These are phyloP conservation scores for Phaffomyces opuntiae DNA, from an alignment of 805 yeast species.

Conservation along the genomic window DNA sequence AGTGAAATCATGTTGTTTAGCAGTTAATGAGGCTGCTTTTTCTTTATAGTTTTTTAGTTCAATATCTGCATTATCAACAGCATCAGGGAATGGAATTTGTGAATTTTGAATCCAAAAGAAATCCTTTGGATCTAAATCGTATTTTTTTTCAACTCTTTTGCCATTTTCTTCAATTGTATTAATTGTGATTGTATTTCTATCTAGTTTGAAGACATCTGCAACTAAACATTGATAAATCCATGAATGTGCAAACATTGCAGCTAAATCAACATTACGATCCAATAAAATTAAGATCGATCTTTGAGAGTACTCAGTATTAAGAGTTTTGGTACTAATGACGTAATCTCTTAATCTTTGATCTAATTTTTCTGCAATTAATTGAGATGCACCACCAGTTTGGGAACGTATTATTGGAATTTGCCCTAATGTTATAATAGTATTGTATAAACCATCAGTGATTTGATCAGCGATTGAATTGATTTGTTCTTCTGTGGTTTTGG, in stretches of 20 bases:
- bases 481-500: slow-evolving; percentile 64
- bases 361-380: slow-evolving; percentile 79
- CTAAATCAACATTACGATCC: slow-evolving; percentile 85
- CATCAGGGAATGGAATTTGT: slow-evolving; percentile 92
- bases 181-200: slow-evolving; percentile 74
- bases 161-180: slow-evolving; percentile 30
- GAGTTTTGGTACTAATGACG: slow-evolving; percentile 52
- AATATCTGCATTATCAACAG: slow-evolving; percentile 91
- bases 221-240: slow-evolving; percentile 98
- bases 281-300: slow-evolving; percentile 74
- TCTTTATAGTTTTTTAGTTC: slow-evolving; percentile 76
- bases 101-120: slow-evolving; percentile 86
- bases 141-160: slow-evolving; percentile 43
- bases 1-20: slow-evolving; percentile 61
- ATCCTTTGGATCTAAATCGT: slow-evolving; percentile 89
- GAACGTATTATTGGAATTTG: slow-evolving; percentile 87
- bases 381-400: slow-evolving; percentile 92
- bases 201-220: slow-evolving; percentile 79
- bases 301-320: slow-evolving; percentile 30
- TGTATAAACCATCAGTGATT: slow-evolving; percentile 75
- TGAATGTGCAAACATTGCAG: slow-evolving; percentile 92
- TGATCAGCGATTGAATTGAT: slow-evolving; percentile 62
- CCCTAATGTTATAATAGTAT: slow-evolving; percentile 69
- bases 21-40: slow-evolving; percentile 83
- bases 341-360: slow-evolving; percentile 83